Conservation (phyloP, 73 alveolate genomes). For the Effrenium voratum region DNA sequence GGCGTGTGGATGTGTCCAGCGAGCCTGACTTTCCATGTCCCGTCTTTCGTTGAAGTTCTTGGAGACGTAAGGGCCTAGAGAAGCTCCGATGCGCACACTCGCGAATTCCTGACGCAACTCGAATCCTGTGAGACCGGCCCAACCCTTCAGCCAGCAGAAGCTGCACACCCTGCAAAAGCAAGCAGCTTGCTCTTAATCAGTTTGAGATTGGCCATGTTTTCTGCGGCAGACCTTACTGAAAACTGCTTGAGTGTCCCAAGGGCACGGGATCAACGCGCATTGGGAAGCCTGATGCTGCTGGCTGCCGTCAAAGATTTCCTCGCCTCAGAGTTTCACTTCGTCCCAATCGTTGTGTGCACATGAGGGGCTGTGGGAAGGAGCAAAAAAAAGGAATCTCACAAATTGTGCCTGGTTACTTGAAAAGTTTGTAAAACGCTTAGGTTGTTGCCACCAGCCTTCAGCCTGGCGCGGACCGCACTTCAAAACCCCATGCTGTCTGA, state of each 20-base stretch:
- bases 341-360: background rate
- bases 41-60: background rate
- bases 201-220: background rate
- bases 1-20: background rate
- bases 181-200: background rate
- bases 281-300: background rate
- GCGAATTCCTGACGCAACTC: background rate
- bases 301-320: background rate
- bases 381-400: background rate
- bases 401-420: background rate
- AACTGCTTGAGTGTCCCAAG: background rate
- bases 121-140: background rate
- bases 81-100: background rate
- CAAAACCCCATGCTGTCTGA: background rate
- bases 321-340: background rate
- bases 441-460: background rate
- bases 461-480: background rate
- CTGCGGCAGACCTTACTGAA: background rate
- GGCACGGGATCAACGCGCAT: background rate
- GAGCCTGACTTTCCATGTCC: background rate
- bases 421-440: background rate
- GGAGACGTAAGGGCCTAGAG: background rate
- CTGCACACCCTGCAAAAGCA: background rate
- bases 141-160: background rate
- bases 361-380: background rate